Conservation (phyloP, 2,329 filamentous ascomycete genomes). For the Cladobotryum mycophilum region DNA sequence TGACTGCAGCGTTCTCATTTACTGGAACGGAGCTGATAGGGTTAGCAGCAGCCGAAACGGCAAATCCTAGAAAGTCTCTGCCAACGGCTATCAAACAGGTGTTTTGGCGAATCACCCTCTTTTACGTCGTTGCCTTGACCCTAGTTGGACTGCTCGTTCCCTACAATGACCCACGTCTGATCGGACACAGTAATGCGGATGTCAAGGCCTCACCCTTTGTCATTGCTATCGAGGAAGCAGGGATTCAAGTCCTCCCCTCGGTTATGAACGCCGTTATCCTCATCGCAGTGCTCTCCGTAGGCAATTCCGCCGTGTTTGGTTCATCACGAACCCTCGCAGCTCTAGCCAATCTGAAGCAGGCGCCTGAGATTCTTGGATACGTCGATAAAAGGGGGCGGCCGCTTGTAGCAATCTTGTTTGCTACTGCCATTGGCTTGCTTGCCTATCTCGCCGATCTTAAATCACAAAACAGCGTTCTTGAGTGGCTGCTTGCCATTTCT, state of each 20-base stretch:
- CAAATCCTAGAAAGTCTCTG: constrained; percentile 70
- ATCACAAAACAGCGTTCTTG: constrained; percentile 56
- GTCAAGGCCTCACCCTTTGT: constrained; percentile 82
- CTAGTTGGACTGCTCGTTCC: constrained; percentile 78
- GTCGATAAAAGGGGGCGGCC: constrained; percentile 78
- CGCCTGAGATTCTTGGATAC: constrained; percentile 69
- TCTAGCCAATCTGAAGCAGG: constrained; percentile 80
- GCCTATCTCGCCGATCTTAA: constrained; percentile 64
- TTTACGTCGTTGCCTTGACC: constrained; percentile 78
- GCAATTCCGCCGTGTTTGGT: constrained; percentile 86
- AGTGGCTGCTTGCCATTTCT: constrained; percentile 69
- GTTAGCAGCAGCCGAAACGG: constrained; percentile 69
- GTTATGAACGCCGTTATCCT: constrained; percentile 93
- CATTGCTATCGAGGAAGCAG: constrained; percentile 80
- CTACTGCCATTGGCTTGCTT: constrained; percentile 63
- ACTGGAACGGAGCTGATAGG: constrained; percentile 70
- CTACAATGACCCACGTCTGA: constrained; percentile 59
- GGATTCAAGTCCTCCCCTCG: constrained; percentile 73
- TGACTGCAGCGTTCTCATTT: constrained; percentile 70
- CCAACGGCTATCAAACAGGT: constrained; percentile 88
- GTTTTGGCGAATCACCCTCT: constrained; percentile 87
- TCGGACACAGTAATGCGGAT: constrained; percentile 54
- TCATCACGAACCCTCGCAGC: constrained; percentile 85
- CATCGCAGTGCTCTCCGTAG: constrained; percentile 81
- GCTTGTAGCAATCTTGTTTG: constrained; percentile 62